Evolutionary conservation across 2,329 filamentous ascomycete genomes (phyloP).

Genomic region (Pseudopithomyces chartarum): DNA sequence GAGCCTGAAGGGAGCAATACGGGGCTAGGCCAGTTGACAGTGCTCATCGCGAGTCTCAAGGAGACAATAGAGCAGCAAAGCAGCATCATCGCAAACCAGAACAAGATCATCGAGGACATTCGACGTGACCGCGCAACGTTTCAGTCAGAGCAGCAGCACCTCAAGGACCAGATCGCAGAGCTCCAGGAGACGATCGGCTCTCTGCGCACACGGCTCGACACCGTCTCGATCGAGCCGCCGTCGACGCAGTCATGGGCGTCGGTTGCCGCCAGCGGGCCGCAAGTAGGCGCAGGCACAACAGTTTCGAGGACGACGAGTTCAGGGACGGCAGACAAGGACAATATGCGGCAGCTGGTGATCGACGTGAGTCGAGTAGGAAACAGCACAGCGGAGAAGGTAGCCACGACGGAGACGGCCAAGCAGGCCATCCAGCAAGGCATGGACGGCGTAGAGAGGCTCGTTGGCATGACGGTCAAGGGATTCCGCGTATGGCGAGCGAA

Average conservation of each 20-base stretch:
- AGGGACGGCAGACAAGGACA: slow-evolving; percentile 4
- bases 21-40: slow-evolving; percentile 7
- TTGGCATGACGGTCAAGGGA: slow-evolving; percentile 10
- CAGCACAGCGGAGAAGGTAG: slow-evolving; percentile 9
- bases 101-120: slow-evolving; percentile 5
- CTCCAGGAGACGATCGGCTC: slow-evolving; percentile 4
- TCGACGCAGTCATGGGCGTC: slow-evolving; percentile 12
- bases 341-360: slow-evolving; percentile 14
- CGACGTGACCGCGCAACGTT: not conserved
- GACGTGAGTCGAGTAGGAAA: slow-evolving; percentile 9
- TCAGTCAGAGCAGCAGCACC: slow-evolving; percentile 12
- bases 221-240: slow-evolving; percentile 8
- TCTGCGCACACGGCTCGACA: slow-evolving; percentile 12
- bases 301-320: slow-evolving; percentile 3
- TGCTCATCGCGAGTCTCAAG: too few species aligned
- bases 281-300: slow-evolving; percentile 4
- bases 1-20: not conserved
- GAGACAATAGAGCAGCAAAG: slow-evolving; percentile 13
- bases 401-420: slow-evolving; percentile 10
- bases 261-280: slow-evolving; percentile 10
- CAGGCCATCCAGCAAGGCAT: slow-evolving; percentile 15
- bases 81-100: slow-evolving; percentile 10
- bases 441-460: slow-evolving; percentile 12
- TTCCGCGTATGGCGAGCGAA: slow-evolving; percentile 13
- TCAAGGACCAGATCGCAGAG: slow-evolving; percentile 9